Conservation (phyloP, 2,329 filamentous ascomycete genomes). For the Neofusicoccum laricinum region DNA sequence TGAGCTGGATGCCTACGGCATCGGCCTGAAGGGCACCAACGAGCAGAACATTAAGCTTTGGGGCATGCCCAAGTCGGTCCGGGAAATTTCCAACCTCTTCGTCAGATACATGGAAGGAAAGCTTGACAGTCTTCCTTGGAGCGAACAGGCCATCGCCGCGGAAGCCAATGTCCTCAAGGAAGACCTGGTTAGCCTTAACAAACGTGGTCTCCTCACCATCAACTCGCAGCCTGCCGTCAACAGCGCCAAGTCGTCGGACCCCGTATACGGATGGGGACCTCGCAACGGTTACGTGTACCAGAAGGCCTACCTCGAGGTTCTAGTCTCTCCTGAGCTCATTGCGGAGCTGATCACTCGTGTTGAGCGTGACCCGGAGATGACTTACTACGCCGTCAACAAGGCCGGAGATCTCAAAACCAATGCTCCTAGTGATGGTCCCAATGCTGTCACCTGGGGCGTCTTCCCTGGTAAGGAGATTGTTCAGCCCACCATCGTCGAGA, state of each 20-base stretch:
- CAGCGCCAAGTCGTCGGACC: conserved; percentile 81
- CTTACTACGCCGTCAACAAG: conserved; percentile 91
- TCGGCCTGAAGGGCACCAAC: conserved; percentile 90
- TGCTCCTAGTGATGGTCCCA: conserved; percentile 79
- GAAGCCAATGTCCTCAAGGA: conserved; percentile 78
- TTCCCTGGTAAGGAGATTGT: conserved; percentile 99
- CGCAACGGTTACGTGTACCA: conserved; percentile 96
- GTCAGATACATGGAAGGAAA: conserved; percentile 79
- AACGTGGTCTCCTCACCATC: conserved; percentile 84
- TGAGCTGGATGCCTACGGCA: conserved; percentile 89
- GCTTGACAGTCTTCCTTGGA: conserved; percentile 86
- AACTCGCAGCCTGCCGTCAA: conserved; percentile 97
- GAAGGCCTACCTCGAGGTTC: conserved; percentile 91
- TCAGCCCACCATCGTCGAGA: conserved; percentile 99
- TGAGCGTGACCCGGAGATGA: conserved; percentile 74
- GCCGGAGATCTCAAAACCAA: conserved; percentile 80
- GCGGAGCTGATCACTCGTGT: conserved; percentile 75
- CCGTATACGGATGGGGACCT: conserved; percentile 91
- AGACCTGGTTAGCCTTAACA: conserved; percentile 78
- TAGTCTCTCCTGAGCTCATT: conserved; percentile 79
- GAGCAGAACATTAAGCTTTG: conserved; percentile 94
- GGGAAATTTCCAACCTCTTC: conserved; percentile 80
- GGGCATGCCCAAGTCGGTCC: conserved; percentile 77
- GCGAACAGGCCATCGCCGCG: conserved; percentile 77
- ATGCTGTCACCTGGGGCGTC: conserved; percentile 99